Conservation (phyloP, 2,329 filamentous ascomycete genomes). For the Sporothrix pallida region DNA sequence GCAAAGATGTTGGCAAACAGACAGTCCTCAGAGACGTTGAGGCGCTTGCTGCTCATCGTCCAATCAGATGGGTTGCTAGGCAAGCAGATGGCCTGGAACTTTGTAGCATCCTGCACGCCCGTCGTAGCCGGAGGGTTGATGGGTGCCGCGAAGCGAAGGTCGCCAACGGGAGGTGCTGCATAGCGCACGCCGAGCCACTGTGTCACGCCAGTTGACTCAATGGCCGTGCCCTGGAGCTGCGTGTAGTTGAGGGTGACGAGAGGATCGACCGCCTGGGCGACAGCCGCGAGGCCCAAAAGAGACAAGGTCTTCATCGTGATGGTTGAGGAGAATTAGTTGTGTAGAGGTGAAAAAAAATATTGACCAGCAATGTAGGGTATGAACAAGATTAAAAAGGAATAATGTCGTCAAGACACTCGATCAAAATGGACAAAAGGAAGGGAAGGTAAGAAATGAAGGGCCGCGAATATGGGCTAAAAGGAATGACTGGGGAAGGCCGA, state of each 20-base stretch:
- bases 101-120: slow-evolving; percentile 58
- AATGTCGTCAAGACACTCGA: slow-evolving; percentile 20
- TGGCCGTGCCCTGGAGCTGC: slow-evolving; percentile 63
- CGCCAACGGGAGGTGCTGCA: slow-evolving; percentile 70
- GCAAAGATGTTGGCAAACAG: slow-evolving; percentile 71
- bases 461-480: neutral
- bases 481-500: neutral
- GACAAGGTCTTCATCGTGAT: slow-evolving; percentile 22
- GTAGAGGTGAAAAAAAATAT: neutral
- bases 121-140: slow-evolving; percentile 60
- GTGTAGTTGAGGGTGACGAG: slow-evolving; percentile 70
- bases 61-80: slow-evolving; percentile 40
- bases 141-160: slow-evolving; percentile 70
- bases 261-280: slow-evolving; percentile 38
- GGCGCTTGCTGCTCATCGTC: slow-evolving; percentile 40
- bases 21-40: slow-evolving; percentile 65
- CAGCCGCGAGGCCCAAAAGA: slow-evolving; percentile 22
- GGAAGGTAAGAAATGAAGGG: neutral
- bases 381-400: neutral
- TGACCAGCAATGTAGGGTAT: slow-evolving; percentile 7
- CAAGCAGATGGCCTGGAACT: slow-evolving; percentile 43
- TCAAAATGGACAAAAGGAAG: slow-evolving; percentile 3
- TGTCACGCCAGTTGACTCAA: slow-evolving; percentile 62
- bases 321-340: neutral
- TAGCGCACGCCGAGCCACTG: slow-evolving; percentile 79